Evolutionary conservation across 345 rosid species (phyloP).

Genomic region (Syzygium grande): DNA sequence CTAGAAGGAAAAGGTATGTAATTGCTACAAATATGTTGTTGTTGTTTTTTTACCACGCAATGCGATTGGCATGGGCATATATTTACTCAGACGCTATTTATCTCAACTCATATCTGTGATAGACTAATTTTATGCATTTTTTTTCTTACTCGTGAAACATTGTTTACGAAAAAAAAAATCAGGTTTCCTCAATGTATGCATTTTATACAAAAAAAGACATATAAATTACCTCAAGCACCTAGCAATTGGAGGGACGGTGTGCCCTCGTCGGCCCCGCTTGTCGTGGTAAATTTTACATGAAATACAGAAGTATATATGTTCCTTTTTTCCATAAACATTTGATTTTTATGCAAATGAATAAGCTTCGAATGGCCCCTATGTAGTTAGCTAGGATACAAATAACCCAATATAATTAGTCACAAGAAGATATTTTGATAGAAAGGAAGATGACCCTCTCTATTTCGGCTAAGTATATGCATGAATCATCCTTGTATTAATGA

Average conservation of each 20-base stretch:
- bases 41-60: background rate
- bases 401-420: no score
- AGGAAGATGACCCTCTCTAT: no score
- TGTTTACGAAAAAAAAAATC: background rate
- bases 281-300: no score
- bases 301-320: background rate
- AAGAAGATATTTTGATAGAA: no score
- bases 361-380: no score
- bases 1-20: background rate
- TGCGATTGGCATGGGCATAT: background rate
- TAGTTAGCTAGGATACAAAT: no score
- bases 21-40: background rate
- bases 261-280: background rate
- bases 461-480: no score
- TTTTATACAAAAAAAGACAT: background rate
- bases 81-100: background rate
- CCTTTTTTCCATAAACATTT: background rate
- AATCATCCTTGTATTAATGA: no score
- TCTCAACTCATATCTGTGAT: background rate
- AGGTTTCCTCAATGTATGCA: background rate
- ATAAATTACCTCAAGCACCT: background rate
- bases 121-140: background rate
- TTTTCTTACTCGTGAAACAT: background rate
- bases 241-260: background rate
- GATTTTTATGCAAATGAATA: background rate